Evolutionary conservation across 2,329 filamentous ascomycete genomes (phyloP).

Genomic region (Botryotinia calthae): DNA sequence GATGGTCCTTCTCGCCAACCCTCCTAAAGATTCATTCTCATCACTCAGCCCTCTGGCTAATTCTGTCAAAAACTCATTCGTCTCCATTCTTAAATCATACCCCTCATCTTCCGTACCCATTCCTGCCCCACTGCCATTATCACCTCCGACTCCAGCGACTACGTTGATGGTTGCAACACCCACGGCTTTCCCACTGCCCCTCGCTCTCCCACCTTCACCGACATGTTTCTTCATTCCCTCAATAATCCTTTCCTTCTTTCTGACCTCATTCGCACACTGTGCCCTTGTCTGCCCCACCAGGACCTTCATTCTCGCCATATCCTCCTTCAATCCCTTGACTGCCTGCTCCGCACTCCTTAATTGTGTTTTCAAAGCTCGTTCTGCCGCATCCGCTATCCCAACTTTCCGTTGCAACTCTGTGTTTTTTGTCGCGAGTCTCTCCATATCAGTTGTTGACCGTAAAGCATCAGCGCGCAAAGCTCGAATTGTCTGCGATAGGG

Average conservation of each 20-base stretch:
- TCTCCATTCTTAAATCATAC: constrained; percentile 78
- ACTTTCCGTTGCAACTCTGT: constrained; percentile 55
- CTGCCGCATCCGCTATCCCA: constrained; percentile 63
- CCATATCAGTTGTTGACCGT: constrained; percentile 68
- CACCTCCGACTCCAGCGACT: constrained; percentile 50
- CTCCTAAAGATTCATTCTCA: constrained; percentile 82
- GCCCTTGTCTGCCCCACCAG: constrained; percentile 79
- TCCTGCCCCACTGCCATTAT: constrained; percentile 35
- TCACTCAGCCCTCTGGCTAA: constrained; percentile 81
- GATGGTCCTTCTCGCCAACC: constrained; percentile 68
- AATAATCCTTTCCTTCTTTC: constrained; percentile 86
- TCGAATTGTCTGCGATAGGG: constrained; percentile 74
- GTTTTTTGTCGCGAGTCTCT: constrained; percentile 54
- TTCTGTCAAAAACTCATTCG: constrained; percentile 85
- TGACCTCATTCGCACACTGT: constrained; percentile 85
- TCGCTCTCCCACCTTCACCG: constrained; percentile 63
- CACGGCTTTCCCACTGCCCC: constrained; percentile 54
- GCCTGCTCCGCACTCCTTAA: constrained; percentile 71
- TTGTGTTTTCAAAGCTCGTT: constrained; percentile 66
- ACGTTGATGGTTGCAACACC: constrained; percentile 57
- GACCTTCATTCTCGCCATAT: constrained; percentile 74
- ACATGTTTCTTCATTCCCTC: constrained; percentile 86
- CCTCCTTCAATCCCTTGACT: constrained; percentile 76
- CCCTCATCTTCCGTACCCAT: constrained; percentile 46
- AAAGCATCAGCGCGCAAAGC: constrained; percentile 71